phyloP scores from a whole-genome alignment of 495 filamentous ascomycete genomes.

The Staphylotrichum longicolle region DNA sequence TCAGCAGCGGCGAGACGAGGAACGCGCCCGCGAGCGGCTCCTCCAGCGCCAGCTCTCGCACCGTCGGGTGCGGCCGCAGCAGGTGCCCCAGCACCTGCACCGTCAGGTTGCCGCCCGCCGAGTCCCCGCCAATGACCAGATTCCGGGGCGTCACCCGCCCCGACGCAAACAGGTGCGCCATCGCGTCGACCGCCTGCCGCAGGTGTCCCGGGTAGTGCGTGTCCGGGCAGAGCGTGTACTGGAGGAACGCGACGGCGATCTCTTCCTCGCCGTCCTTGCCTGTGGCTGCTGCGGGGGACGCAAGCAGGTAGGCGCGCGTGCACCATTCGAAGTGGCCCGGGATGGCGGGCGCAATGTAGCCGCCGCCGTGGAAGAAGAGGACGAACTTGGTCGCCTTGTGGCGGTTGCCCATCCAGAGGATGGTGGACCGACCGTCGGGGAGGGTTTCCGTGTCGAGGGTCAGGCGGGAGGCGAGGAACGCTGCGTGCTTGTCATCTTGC shows the following conservation, averaged over 20 bases:
- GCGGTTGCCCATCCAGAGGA: slow-evolving; percentile 38
- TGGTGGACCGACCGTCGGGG: slow-evolving; percentile 24
- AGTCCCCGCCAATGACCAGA: slow-evolving; percentile 36
- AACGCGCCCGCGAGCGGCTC: slow-evolving; percentile 33
- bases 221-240: slow-evolving; percentile 34
- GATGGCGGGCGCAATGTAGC: slow-evolving; percentile 27
- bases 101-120: slow-evolving; percentile 35
- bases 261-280: slow-evolving; percentile 18
- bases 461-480: slow-evolving; percentile 23
- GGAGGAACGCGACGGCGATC: slow-evolving; percentile 35
- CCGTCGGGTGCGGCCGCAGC: slow-evolving; percentile 30
- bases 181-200: slow-evolving; percentile 30
- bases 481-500: neutral
- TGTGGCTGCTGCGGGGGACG: slow-evolving; percentile 1
- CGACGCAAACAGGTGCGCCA: slow-evolving; percentile 24
- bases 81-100: slow-evolving; percentile 31
- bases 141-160: slow-evolving; percentile 26
- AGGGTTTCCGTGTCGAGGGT: slow-evolving; percentile 19
- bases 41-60: slow-evolving; percentile 7
- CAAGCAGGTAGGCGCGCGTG: slow-evolving; percentile 27
- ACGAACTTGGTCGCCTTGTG: slow-evolving; percentile 33
- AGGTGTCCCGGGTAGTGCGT: slow-evolving; percentile 32
- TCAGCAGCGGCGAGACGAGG: slow-evolving; percentile 32
- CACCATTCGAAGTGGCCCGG: slow-evolving; percentile 33
- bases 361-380: slow-evolving; percentile 39